Conservation (phyloP, 2,329 filamentous ascomycete species). For the Sclerotinia sclerotiorum region DNA sequence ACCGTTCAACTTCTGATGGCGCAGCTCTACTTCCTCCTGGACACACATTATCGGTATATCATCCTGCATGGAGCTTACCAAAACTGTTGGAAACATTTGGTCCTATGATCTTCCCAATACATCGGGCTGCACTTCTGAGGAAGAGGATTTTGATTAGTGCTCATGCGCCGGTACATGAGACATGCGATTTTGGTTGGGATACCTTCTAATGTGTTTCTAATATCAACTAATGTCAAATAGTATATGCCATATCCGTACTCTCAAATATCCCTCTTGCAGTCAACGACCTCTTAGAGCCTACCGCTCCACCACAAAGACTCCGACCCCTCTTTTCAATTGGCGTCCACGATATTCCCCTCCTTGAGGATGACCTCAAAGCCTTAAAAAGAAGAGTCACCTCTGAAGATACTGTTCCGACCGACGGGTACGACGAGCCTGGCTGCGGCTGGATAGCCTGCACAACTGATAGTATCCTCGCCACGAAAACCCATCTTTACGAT, state of each 20-base stretch:
- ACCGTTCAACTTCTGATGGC: slow-evolving; percentile 62
- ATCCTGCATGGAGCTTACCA: slow-evolving; percentile 82
- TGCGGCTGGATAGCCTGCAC: slow-evolving; percentile 91
- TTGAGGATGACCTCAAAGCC: slow-evolving; percentile 61
- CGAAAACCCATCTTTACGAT: slow-evolving; percentile 86
- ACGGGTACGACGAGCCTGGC: slow-evolving; percentile 49
- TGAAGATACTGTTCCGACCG: slow-evolving; percentile 35
- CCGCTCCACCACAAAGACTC: slow-evolving; percentile 63
- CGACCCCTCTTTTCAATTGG: slow-evolving; percentile 90
- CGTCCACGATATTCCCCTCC: slow-evolving; percentile 83
- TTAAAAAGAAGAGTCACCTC: slow-evolving; percentile 42
- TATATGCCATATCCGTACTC: slow-evolving; percentile 91
- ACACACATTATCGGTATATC: slow-evolving; percentile 70
- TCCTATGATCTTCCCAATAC: slow-evolving; percentile 86
- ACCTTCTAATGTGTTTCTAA: not conserved
- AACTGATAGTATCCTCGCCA: slow-evolving; percentile 86
- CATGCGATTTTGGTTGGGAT: slow-evolving; percentile 80
- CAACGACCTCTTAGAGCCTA: slow-evolving; percentile 64
- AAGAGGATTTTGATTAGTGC: slow-evolving; percentile 87
- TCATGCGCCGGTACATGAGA: slow-evolving; percentile 78
- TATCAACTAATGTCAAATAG: slow-evolving; percentile 47
- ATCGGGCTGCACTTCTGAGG: slow-evolving; percentile 80
- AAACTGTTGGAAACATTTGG: slow-evolving; percentile 80
- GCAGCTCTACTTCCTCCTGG: slow-evolving; percentile 57
- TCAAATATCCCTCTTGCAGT: slow-evolving; percentile 81